Percentiles rank a stretch among this genome's conserved stretches.
Conservation (phyloP, 1,139 yeast species). For the Meyerozyma carpophila region DNA sequence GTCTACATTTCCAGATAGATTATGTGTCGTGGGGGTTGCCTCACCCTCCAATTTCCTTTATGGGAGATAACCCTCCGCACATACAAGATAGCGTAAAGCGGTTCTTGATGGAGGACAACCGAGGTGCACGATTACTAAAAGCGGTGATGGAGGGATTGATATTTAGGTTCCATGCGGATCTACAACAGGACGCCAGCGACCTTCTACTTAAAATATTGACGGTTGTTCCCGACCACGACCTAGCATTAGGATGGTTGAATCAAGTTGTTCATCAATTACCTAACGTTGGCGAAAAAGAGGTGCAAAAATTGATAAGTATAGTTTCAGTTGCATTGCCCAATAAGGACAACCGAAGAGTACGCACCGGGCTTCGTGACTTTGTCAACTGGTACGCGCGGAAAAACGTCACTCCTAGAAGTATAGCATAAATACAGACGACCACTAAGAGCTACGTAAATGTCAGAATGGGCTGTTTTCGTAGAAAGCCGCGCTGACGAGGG, state of each 20-base stretch:
- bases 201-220: slow-evolving; percentile 62
- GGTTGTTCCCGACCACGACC: slow-evolving; percentile 37
- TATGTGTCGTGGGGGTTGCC: slow-evolving; percentile 79
- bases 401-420: slow-evolving; percentile 53
- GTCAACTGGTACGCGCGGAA: slow-evolving; percentile 80
- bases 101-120: slow-evolving; percentile 33
- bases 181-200: slow-evolving; percentile 72
- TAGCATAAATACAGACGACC: background rate
- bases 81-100: slow-evolving; percentile 46
- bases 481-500: too few relatives aligned
- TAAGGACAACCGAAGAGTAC: slow-evolving; percentile 68
- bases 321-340: slow-evolving; percentile 58
- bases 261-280: slow-evolving; percentile 53
- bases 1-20: slow-evolving; percentile 74
- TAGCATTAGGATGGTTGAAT: slow-evolving; percentile 57
- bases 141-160: slow-evolving; percentile 63
- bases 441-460: background rate
- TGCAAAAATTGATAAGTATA: slow-evolving; percentile 51
- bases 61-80: slow-evolving; percentile 36
- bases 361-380: slow-evolving; percentile 68
- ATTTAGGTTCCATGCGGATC: slow-evolving; percentile 65
- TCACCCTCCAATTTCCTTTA: slow-evolving; percentile 71
- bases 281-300: slow-evolving; percentile 62
- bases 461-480: background rate
- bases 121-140: slow-evolving; percentile 55